Base-by-base conservation (phyloP, 148 eudicot genomes). In the Silene conica region DNA sequence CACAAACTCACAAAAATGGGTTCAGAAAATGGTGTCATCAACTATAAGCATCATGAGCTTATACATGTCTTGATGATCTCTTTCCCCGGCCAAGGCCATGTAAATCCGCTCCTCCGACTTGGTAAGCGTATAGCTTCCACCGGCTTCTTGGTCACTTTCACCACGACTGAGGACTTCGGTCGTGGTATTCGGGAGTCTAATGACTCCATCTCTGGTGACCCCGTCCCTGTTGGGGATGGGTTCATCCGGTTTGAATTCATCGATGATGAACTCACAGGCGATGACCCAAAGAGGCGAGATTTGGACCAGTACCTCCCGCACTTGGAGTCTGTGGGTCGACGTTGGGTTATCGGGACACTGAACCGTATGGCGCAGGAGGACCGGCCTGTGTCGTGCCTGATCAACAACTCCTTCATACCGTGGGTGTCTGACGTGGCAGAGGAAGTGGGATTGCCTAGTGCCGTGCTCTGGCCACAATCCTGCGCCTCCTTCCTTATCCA, bases 371-470 rank as follows among this genome's bases (percentile, higher is more conserved):
- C 82, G 19, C 83, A 69, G 3, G 71, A 79, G 61, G 88, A 78
- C 7, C 83, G 84, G 0, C 92, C 94, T 18, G 94, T 92, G 4
- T 77, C 86, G 0, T 92, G 96, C 81, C 19, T 92, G 0, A 80
- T 92, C 48, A 87, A 86, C 82, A 92, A 89, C 77, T 89, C 96
- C 0, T 92, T 90, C 56, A 77, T 90, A 4, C 91, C 97, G 0
- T 92, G 97, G 97, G 97, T 87, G 4, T 83, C 89, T 9, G 97
- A 92, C 57, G 91, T 90, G 23, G 97, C 97, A 0, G 91, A 83
- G 26, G 73, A 61, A 12, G 72, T 85, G 1, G 82, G 82, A 0
- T 65, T 92, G 65, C 92, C 89, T 0, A 81, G 82, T 54, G 97
- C 97, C 4, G 79, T 89, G 89, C 77, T 92, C 7, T 92, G 97